These are phyloP conservation scores for Rhodotorula kratochvilovae DNA, from an alignment of 768 basidiomycete species.

Conservation along the genomic window DNA sequence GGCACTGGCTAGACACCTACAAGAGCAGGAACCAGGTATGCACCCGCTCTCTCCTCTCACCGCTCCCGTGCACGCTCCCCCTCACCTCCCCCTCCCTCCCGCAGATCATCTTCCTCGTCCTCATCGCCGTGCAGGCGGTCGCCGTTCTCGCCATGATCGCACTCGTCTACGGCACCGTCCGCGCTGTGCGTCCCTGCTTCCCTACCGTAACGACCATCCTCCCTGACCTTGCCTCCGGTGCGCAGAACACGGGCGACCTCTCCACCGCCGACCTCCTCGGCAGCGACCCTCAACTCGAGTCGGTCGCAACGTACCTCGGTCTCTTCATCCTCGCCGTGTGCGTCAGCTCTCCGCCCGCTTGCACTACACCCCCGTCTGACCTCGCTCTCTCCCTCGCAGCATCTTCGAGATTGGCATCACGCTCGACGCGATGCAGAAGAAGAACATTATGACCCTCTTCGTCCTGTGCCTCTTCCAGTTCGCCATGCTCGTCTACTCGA, in stretches of 20 bases:
- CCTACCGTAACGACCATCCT: background rate
- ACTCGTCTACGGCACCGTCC: constrained; percentile 21
- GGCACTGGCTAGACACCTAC: constrained; percentile 7
- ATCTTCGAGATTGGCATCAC: constrained; percentile 32
- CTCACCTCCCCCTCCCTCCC: background rate
- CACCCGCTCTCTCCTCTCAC: background rate
- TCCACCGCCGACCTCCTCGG: background rate
- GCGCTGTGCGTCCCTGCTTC: constrained; percentile 1
- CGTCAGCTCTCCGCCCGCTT: background rate
- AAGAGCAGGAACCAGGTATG: constrained; percentile 28
- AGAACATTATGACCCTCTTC: constrained; percentile 30
- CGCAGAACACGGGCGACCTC: constrained; percentile 20
- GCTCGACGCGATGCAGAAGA: constrained; percentile 23
- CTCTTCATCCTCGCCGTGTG: constrained; percentile 39
- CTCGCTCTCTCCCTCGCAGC: background rate
- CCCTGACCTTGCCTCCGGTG: background rate
- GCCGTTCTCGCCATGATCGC: constrained; percentile 34
- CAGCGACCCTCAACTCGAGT: constrained; percentile 25
- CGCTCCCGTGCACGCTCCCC: background rate
- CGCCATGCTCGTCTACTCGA: constrained; percentile 32
- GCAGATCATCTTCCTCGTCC: constrained; percentile 22
- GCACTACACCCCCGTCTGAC: background rate
- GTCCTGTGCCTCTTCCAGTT: constrained; percentile 21
- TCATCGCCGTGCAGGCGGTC: constrained; percentile 18
- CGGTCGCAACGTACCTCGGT: constrained; percentile 33